phyloP scores from a whole-genome alignment of 352 stramenopile species.

The Phytophthora ohioensis region DNA sequence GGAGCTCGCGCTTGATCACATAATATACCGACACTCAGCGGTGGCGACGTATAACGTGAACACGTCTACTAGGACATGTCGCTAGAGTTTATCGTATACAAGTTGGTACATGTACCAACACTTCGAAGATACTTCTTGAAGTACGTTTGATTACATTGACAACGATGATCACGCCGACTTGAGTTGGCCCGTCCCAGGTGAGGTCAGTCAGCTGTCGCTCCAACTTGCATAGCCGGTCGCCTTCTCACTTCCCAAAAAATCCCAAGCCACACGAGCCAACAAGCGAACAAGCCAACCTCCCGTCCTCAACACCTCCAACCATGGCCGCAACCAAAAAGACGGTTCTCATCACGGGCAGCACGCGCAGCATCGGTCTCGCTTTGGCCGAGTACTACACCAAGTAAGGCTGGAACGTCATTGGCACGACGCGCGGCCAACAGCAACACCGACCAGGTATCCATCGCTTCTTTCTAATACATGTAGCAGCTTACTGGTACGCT shows the following conservation, averaged over 20 bases:
- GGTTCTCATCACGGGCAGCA: slow-evolving; percentile 58
- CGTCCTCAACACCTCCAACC: neutral
- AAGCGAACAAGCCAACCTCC: neutral
- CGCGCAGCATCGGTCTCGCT: slow-evolving; percentile 50
- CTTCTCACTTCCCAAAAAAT: slow-evolving; percentile 26
- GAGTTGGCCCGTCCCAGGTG: no score
- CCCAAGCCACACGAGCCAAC: neutral
- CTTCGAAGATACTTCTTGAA: no score
- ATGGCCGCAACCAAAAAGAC: slow-evolving; percentile 41
- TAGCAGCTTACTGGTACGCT: neutral
- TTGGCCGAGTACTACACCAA: slow-evolving; percentile 52
- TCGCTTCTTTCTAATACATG: neutral
- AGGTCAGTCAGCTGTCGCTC: no score
- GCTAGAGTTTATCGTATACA: no score
- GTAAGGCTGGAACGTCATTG: slow-evolving; percentile 54
- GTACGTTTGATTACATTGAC: no score
- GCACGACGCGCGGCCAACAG: slow-evolving; percentile 38
- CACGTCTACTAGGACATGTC: no score
- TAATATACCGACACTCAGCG: no score
- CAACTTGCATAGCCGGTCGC: neutral
- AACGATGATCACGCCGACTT: no score
- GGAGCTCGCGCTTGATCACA: no score
- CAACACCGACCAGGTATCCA: slow-evolving; percentile 41
- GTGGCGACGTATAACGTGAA: no score
- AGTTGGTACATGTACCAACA: no score